These are phyloP conservation scores for Colletotrichum gloeosporioides DNA, from an alignment of 2,329 filamentous ascomycete genomes.

Conservation along the genomic window DNA sequence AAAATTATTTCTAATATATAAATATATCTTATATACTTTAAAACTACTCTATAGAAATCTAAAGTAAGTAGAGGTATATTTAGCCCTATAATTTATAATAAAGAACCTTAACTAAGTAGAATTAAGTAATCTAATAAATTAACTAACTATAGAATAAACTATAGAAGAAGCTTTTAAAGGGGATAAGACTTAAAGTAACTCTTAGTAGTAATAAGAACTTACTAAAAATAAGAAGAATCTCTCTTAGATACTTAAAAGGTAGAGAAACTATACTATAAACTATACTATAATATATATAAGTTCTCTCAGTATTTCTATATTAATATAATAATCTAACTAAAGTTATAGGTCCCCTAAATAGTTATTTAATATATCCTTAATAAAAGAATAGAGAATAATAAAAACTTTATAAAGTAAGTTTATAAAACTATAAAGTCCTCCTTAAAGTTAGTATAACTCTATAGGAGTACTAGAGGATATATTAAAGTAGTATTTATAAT, in stretches of 20 bases:
- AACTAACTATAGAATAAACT: neutral
- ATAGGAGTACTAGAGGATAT: neutral
- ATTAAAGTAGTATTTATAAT: neutral
- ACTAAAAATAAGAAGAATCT: neutral
- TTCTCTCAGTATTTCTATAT: neutral
- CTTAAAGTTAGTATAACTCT: neutral
- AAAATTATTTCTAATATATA: no score
- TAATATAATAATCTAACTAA: neutral
- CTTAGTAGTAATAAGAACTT: no score
- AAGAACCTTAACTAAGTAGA: no score
- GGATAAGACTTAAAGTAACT: no score
- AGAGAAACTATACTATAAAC: neutral
- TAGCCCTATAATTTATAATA: no score
- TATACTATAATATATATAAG: neutral
- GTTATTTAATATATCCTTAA: neutral
- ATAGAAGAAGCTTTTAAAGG: neutral
- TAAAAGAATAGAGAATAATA: neutral
- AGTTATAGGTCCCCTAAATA: no score
- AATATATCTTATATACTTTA: no score
- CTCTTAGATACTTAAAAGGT: accelerated
- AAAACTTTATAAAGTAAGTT: neutral
- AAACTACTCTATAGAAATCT: no score
- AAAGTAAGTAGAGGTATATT: no score
- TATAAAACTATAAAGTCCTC: accelerated
- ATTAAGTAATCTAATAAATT: neutral